These are phyloP conservation scores for Cladophialophora carrionii DNA, from an alignment of 2,329 filamentous ascomycete species.

Conservation along the genomic window DNA sequence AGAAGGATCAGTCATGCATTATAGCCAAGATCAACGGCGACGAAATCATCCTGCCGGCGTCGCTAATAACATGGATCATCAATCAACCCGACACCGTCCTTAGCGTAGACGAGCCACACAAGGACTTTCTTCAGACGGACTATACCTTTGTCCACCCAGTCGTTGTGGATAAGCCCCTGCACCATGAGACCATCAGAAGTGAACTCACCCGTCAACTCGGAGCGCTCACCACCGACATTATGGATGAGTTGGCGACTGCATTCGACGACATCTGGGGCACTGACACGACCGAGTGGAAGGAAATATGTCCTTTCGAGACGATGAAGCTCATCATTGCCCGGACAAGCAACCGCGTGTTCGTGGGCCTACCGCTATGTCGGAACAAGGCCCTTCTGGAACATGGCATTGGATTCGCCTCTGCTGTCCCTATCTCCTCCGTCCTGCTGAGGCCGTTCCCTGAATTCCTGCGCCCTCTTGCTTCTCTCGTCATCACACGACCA, in stretches of 20 bases:
- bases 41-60: conserved; percentile 44
- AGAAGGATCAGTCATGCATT: conserved; percentile 27
- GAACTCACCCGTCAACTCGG: conserved; percentile 48
- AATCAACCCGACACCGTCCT: conserved; percentile 50
- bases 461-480: conserved; percentile 57
- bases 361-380: conserved; percentile 49
- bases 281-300: conserved; percentile 46
- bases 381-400: conserved; percentile 49
- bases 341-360: conserved; percentile 51
- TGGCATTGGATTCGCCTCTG: conserved; percentile 56
- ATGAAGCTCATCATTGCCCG: conserved; percentile 47
- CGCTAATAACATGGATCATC: conserved; percentile 48
- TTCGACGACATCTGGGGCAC: conserved; percentile 46
- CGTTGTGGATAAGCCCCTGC: conserved; percentile 46
- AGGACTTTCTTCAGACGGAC: conserved; percentile 46
- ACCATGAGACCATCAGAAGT: conserved; percentile 49
- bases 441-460: conserved; percentile 54
- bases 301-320: conserved; percentile 44
- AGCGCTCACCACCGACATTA: conserved; percentile 45
- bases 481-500: conserved; percentile 49
- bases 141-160: conserved; percentile 46
- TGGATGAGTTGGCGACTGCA: conserved; percentile 44
- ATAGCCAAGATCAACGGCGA: conserved; percentile 20
- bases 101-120: conserved; percentile 45
- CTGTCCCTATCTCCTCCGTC: conserved; percentile 53